phyloP scores from a whole-genome alignment of 2,329 filamentous ascomycete genomes.

The Trichoderma cornu-damae region DNA sequence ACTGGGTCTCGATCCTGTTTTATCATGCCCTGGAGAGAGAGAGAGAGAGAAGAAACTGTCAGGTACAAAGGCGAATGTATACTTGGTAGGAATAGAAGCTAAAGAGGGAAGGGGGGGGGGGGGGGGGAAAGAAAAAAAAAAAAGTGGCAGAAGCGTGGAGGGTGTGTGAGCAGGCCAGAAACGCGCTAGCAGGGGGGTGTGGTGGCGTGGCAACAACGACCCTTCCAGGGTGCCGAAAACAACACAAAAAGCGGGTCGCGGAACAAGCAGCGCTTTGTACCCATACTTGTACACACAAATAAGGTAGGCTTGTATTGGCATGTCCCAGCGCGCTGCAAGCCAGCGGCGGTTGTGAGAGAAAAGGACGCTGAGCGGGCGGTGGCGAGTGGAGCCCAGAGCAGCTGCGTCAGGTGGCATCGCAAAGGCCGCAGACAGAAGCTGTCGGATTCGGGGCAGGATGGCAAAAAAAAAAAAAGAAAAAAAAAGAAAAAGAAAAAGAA shows the following conservation, averaged over 20 bases:
- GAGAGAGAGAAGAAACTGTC: conserved; percentile 19
- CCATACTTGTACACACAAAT: no score
- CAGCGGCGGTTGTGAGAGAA: conserved; percentile 16
- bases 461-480: neutral
- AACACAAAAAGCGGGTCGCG: conserved; percentile 22
- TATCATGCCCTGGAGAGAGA: conserved; percentile 27
- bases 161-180: neutral
- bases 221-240: conserved; percentile 9
- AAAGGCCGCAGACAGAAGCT: conserved; percentile 25
- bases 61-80: conserved; percentile 21
- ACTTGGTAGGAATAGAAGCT: neutral
- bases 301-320: no score
- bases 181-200: conserved; percentile 8
- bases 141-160: conserved; percentile 16
- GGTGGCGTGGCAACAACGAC: conserved; percentile 21
- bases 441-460: conserved; percentile 2
- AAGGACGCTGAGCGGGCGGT: conserved; percentile 16
- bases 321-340: conserved; percentile 18
- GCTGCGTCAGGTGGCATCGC: conserved; percentile 14
- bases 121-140: conserved; percentile 14
- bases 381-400: conserved; percentile 24
- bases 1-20: conserved; percentile 42
- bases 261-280: neutral
- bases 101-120: no score
- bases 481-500: no score